Base-by-base conservation (phyloP, 2,329 filamentous ascomycete genomes). In the Lecanicillium sp. region DNA sequence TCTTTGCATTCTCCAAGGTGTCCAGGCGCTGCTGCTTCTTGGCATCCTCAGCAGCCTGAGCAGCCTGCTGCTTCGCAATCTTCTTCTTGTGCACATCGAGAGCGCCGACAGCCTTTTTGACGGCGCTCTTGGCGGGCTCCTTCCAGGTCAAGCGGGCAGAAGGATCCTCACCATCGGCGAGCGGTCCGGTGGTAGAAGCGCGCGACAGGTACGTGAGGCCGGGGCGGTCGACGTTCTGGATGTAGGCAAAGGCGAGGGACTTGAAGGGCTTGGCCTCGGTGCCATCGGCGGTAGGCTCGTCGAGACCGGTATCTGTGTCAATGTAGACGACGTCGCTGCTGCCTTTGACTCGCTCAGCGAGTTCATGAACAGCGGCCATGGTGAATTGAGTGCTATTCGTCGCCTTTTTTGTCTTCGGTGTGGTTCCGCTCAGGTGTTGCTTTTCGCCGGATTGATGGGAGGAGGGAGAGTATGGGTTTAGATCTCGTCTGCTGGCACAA, bases 71-170 rank as follows among this genome's bases (percentile, higher is more conserved):
- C 64, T 87, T 88, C 51, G 76, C 76, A 32, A 83, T 73, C 72
- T 94, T 94, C 73, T 87, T 89, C 74, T 86, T 84, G 62, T 85
- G 78, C 47, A 73, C 71, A 49, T 87, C 84, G 47, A 78, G 78
- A 47, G 79, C 78, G 59, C 79, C 80, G 66, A 78, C 77, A 4
- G 83, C 84, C 65, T 94, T 94, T 71, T 94, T 95, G 56, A 87
- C 61, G 16, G 85, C 86, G 43, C 83, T 84, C 68, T 92, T 94
- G 44, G 84, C 81, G 15, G 79, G 83, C 40, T 83, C 80, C 66
- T 89, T 90, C 83, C 83, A 95, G 51, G 78, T 73, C 47, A 81
- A 62, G 47, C 77, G 73, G 38, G 71, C 72, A 38, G 71, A 68
- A 46, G 73, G 71, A 51, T 86, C 84, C 45, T 78, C 79, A 55